A percentile compares a stretch with the other conserved stretches of the same genome.
These are phyloP conservation scores for Gossypium ekmanianum DNA, from an alignment of 345 rosid species.

Conservation along the genomic window DNA sequence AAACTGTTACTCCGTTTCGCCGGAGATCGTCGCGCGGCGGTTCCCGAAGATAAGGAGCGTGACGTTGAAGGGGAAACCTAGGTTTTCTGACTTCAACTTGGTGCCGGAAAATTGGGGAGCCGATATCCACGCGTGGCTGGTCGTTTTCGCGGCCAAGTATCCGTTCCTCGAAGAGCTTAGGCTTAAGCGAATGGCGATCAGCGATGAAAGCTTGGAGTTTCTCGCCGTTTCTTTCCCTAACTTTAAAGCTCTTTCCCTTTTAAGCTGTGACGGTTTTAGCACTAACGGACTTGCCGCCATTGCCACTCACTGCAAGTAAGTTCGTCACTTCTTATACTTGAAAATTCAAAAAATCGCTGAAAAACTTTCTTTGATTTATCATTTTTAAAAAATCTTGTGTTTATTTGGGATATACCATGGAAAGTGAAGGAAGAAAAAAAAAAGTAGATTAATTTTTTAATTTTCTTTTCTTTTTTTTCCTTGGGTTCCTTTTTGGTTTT, in stretches of 20 bases:
- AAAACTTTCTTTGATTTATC: neutral
- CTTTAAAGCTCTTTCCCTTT: slow-evolving; percentile 49
- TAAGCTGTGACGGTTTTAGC: slow-evolving; percentile 69
- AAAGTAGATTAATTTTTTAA: neutral
- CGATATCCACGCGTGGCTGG: slow-evolving; percentile 53
- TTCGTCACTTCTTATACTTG: neutral
- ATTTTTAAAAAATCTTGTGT: too few species aligned
- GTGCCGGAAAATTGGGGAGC: slow-evolving; percentile 74
- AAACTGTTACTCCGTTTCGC: slow-evolving; percentile 70
- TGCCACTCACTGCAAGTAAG: slow-evolving; percentile 62
- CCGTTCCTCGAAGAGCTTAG: slow-evolving; percentile 57
- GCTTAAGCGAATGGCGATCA: slow-evolving; percentile 67
- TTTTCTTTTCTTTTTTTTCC: neutral
- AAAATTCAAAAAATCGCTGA: neutral
- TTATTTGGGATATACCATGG: neutral
- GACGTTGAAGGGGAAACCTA: slow-evolving; percentile 64
- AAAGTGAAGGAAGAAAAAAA: neutral
- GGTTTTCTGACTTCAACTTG: slow-evolving; percentile 66
- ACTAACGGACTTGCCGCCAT: slow-evolving; percentile 55
- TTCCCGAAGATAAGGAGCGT: slow-evolving; percentile 55
- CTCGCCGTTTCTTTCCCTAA: slow-evolving; percentile 43
- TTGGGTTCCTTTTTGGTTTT: neutral
- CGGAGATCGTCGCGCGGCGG: slow-evolving; percentile 49
- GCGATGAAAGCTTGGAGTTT: slow-evolving; percentile 56
- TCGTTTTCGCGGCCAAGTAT: slow-evolving; percentile 45